Base-by-base conservation (phyloP, 768 basidiomycete genomes). In the Cyclocybe cylindracea region DNA sequence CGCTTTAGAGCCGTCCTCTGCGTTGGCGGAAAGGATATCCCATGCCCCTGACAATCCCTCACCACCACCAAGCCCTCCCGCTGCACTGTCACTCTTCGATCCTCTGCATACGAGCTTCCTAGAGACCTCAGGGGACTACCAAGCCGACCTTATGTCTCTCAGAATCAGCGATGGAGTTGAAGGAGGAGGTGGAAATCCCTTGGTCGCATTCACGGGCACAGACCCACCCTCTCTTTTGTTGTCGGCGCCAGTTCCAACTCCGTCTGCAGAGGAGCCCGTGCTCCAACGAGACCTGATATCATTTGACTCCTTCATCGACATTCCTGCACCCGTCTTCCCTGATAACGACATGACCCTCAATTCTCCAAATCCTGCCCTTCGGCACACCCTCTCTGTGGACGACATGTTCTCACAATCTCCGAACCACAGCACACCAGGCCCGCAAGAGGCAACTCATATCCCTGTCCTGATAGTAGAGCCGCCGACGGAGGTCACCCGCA, bases 11-110 rank as follows among this genome's bases (percentile, higher is more conserved):
- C 87, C 87, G 7, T 80, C 87, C 2, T 85, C 86, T 49, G 75
- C 77, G 4, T 71, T 91, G 44, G 89, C 85, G 32, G 80, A 72
- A 55, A 83, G 70, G 67, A 80, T 91, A 41, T 76, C 86, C 40
- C 77, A 82, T 44, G 89, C 89, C 46, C 79, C 82, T 51, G 84
- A 83, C 59, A 91, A 91, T 60, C 89, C 89, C 13, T 91, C 89
- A 13, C 88, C 89, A 13, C 73, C 74, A 31, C 74, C 74, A 29
- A 67, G 66, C 51, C 66, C 66, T 16, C 56, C 62, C 1, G 44
- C 55, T n/a, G 46, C 64, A 5, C 48, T 64, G 51, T 60, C 56
- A 31, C 46, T 60, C 31, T 64, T 66, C 34, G 63, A 66, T 51
- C 65, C 63, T 13, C 63, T 58, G 53, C 62, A 61, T 48, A 55